Evolutionary conservation across 345 rosid species (phyloP).

Genomic region (Viola odorata): DNA sequence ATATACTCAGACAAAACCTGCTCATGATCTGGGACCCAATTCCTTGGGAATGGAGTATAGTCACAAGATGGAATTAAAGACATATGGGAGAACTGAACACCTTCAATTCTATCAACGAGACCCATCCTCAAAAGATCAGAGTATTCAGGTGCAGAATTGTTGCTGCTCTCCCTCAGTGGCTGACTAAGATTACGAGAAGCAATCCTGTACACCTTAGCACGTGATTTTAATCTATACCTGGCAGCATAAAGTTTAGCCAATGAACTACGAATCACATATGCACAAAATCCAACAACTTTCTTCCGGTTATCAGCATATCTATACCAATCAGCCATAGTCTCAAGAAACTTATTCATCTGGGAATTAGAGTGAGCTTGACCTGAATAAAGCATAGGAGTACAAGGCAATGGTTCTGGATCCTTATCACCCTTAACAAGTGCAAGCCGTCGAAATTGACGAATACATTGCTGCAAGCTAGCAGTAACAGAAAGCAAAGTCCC

Average conservation of each 20-base stretch:
- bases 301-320: constrained; percentile 87
- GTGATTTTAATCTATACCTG: constrained; percentile 87
- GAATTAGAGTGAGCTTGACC: constrained; percentile 94
- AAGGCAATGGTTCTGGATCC: constrained; percentile 95
- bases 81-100: constrained; percentile 92
- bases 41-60: constrained; percentile 83
- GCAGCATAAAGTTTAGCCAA: constrained; percentile 96
- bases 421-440: constrained; percentile 84
- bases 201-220: constrained; percentile 85
- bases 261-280: constrained; percentile 87
- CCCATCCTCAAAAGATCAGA: constrained; percentile 96
- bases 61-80: constrained; percentile 89
- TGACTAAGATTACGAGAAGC: constrained; percentile 81
- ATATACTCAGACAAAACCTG: constrained; percentile 69
- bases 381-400: constrained; percentile 90
- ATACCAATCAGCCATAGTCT: constrained; percentile 98
- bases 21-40: constrained; percentile 87
- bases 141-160: constrained; percentile 86
- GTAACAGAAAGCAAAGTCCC: constrained; percentile 95
- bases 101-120: constrained; percentile 86
- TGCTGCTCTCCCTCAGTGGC: constrained; percentile 75
- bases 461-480: constrained; percentile 81
- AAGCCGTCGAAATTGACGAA: constrained; percentile 70
- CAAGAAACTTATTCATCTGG: constrained; percentile 97
- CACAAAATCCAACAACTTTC: constrained; percentile 94